These are phyloP conservation scores for Taiozyma sp. DNA, from an alignment of 1,139 yeast species.

Conservation along the genomic window DNA sequence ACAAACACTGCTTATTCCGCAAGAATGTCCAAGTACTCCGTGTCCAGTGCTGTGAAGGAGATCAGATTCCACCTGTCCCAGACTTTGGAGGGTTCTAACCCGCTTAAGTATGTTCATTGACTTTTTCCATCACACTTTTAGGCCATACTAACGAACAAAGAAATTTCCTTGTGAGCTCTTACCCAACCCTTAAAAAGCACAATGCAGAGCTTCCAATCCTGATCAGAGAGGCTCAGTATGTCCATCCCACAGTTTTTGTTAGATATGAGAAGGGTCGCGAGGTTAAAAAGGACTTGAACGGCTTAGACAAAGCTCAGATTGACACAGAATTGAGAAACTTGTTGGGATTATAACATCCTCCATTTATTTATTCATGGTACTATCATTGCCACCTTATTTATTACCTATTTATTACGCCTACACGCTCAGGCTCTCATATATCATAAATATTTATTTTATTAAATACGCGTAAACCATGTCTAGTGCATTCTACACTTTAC, in stretches of 20 bases:
- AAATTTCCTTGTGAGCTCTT: slow-evolving; percentile 15
- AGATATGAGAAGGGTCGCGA: slow-evolving; percentile 21
- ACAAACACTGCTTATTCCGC: too few species aligned
- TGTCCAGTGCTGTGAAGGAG: slow-evolving; percentile 18
- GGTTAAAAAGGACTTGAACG: slow-evolving; percentile 16
- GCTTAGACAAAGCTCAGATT: slow-evolving; percentile 16
- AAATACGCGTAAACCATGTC: neutral
- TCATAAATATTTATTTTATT: slow-evolving; percentile 1
- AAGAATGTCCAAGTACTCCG: slow-evolving; percentile 4
- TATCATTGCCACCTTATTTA: slow-evolving; percentile 1
- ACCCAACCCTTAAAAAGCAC: slow-evolving; percentile 14
- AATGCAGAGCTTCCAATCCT: slow-evolving; percentile 21
- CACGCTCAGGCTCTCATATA: slow-evolving; percentile 3
- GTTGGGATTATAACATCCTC: slow-evolving; percentile 9
- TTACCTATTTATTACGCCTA: slow-evolving; percentile 2
- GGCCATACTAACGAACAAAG: slow-evolving; percentile 7
- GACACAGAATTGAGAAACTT: slow-evolving; percentile 14
- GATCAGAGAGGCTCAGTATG: slow-evolving; percentile 18
- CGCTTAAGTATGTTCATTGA: slow-evolving; percentile 15
- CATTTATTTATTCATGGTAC: neutral
- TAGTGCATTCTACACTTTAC: slow-evolving; percentile 5
- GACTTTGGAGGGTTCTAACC: slow-evolving; percentile 13
- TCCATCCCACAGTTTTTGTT: slow-evolving; percentile 18
- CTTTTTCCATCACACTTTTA: neutral
- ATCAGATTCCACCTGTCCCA: slow-evolving; percentile 22